Conservation (phyloP, 805 yeast genomes). For the Saccharomyces mikatae region DNA sequence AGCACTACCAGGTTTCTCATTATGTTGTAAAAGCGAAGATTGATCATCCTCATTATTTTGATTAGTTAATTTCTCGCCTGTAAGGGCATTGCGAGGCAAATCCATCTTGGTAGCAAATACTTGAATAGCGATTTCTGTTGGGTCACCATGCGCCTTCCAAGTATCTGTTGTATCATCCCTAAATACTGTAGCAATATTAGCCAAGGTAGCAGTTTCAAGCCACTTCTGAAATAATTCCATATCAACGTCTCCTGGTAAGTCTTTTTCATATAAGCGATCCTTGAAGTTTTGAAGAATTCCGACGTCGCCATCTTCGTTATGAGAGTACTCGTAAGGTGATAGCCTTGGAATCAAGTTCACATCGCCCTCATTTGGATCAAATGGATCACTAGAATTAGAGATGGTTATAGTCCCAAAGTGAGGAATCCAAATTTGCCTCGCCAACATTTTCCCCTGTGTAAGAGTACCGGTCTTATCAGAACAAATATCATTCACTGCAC, state of each 20-base stretch:
- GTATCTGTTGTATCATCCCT: conserved; percentile 35
- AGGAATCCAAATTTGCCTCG: conserved; percentile 75
- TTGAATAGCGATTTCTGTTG: conserved; percentile 83
- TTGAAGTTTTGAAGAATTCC: conserved; percentile 24
- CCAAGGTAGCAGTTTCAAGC: conserved; percentile 62
- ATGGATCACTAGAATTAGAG: conserved; percentile 62
- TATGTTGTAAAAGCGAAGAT: conserved; percentile 56
- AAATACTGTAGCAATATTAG: conserved; percentile 67
- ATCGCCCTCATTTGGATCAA: conserved; percentile 93
- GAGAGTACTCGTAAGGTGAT: conserved; percentile 37
- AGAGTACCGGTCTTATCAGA: conserved; percentile 88
- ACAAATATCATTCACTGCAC: conserved; percentile 88
- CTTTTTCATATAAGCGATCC: conserved; percentile 8
- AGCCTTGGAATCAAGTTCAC: conserved; percentile 67
- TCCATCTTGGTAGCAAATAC: conserved; percentile 60
- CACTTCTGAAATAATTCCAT: conserved; percentile 37
- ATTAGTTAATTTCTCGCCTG: conserved; percentile 28
- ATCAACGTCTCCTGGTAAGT: conserved; percentile 13
- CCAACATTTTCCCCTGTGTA: conserved; percentile 87
- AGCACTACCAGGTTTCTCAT: conserved; percentile 39
- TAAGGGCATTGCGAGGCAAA: conserved; percentile 38
- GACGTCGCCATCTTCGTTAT: conserved; percentile 26
- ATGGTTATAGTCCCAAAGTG: conserved; percentile 59
- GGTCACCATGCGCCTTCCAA: conserved; percentile 84
- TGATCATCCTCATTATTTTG: conserved; percentile 15